Conservation (phyloP, 257 asterid species). For the Penstemon davidsonii region DNA sequence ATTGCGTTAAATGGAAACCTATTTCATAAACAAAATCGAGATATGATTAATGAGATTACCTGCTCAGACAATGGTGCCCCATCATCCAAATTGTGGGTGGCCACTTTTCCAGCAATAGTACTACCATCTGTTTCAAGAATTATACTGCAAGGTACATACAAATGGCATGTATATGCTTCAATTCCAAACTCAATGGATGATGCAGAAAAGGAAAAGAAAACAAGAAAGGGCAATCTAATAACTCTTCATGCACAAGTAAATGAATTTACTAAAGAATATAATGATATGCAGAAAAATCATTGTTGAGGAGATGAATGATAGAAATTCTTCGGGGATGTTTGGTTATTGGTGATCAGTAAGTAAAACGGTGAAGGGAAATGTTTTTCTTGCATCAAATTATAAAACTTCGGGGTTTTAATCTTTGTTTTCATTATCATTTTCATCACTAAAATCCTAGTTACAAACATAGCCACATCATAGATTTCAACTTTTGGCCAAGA, state of each 20-base stretch:
- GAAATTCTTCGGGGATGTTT: background rate
- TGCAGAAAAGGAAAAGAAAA: background rate
- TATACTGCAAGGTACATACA: constrained; percentile 46
- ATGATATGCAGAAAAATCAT: background rate
- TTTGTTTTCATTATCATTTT: background rate
- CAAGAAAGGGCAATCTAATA: background rate
- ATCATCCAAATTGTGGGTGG: constrained; percentile 74
- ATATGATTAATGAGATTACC: constrained; percentile 38
- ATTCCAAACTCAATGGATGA: background rate
- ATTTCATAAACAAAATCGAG: background rate
- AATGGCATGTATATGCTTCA: background rate
- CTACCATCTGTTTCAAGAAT: constrained; percentile 94
- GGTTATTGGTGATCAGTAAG: background rate
- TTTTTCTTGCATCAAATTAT: background rate
- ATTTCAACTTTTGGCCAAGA: background rate
- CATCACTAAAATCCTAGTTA: background rate
- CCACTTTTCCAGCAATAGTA: constrained; percentile 83
- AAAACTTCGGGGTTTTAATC: background rate
- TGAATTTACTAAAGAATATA: background rate
- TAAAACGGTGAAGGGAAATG: background rate
- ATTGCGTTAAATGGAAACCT: background rate
- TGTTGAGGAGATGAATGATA: background rate
- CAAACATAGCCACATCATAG: background rate
- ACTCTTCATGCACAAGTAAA: background rate
- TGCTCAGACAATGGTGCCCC: constrained; percentile 89